phyloP scores from a whole-genome alignment of 805 yeast genomes.

The Ogataea parapolymorpha region DNA sequence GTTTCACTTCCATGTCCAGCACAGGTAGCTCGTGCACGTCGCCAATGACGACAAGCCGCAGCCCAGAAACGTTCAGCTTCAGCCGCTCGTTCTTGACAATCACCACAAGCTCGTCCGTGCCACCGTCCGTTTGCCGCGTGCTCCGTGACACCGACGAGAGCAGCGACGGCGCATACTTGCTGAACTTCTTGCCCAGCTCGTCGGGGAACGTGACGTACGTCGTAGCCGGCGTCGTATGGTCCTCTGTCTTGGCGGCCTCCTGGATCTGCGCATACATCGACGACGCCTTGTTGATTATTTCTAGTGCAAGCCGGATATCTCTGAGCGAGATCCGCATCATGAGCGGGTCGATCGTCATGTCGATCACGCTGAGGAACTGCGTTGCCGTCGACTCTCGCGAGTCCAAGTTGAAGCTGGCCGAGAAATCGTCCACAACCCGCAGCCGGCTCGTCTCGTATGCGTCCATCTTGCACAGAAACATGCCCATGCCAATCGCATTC shows the following conservation, averaged over 20 bases:
- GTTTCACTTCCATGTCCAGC: constrained; percentile 67
- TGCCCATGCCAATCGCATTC: constrained; percentile 75
- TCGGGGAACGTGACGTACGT: constrained; percentile 48
- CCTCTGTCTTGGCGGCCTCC: constrained; percentile 11
- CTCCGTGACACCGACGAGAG: constrained; percentile 46
- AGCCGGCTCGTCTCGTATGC: constrained; percentile 56
- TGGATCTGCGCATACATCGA: constrained; percentile 38
- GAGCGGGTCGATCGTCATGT: constrained; percentile 74
- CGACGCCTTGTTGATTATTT: constrained; percentile 70
- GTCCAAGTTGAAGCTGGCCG: constrained; percentile 72
- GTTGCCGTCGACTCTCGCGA: constrained; percentile 59
- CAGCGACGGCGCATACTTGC: constrained; percentile 69
- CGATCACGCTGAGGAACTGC: constrained; percentile 58
- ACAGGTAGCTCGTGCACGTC: constrained; percentile 90
- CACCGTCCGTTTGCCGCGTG: constrained; percentile 15
- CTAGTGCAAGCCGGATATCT: constrained; percentile 78
- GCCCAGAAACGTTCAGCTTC: constrained; percentile 64
- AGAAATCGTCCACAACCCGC: constrained; percentile 85
- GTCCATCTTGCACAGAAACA: constrained; percentile 80
- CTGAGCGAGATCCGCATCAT: constrained; percentile 78
- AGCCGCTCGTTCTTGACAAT: constrained; percentile 68
- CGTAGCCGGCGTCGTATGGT: constrained; percentile 8
- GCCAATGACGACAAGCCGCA: constrained; percentile 80
- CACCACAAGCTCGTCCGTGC: constrained; percentile 32
- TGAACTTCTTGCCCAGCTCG: constrained; percentile 56